Base-by-base conservation (phyloP, 1,284 basidiomycete species). In the Vanrija sp. region DNA sequence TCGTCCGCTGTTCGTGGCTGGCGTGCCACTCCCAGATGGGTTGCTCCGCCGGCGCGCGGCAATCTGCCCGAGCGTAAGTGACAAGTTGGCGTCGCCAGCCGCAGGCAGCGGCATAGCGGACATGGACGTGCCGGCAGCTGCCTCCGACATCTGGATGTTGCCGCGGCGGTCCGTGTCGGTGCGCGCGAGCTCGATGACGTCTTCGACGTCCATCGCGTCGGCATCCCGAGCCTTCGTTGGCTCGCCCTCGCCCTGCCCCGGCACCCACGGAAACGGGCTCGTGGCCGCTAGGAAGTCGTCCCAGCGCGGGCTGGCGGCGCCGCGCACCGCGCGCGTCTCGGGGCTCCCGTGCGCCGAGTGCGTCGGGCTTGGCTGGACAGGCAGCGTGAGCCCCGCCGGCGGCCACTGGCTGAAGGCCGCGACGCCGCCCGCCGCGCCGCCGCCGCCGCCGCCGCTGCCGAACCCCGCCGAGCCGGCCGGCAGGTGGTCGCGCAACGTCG, bases 161-260 rank as follows among this genome's bases (percentile, higher is more conserved):
- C 49, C 50, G 5, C 29, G 34, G 3, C 19, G 25, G 29, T 51
- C 50, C 3, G 43, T 19, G 15, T 29, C 14, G 2, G 50, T 26
- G 16, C 50, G 29, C 3, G 50, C 12, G n/a, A 51, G 40, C 43
- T 51, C 50, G 19, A 51, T 45, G 4, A 51, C 25, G 14, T 51
- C 50, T 18, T 43, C 43, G 49, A 29, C 43, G 19, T 18, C 28
- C 26, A 23, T 47, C 29, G 18, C 29, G 19, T 47, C 16, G 15
- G 46, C 1, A 15, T 34, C 34, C 12, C 34, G 9, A 15, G 34
- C 34, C 9, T 5, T 5, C 2, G 34, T 5, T 15, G 5, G 16
- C 39, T 12, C 19, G 19, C 42, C 42, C 19, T 23, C n/a, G 42
- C 21, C 10, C 21, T 43, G 12, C 12, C 34, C 34, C n/a, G 42